Percentiles rank a stretch among this genome's conserved stretches.
phyloP scores from a whole-genome alignment of 768 basidiomycete species.

The Tylopilus sp. region DNA sequence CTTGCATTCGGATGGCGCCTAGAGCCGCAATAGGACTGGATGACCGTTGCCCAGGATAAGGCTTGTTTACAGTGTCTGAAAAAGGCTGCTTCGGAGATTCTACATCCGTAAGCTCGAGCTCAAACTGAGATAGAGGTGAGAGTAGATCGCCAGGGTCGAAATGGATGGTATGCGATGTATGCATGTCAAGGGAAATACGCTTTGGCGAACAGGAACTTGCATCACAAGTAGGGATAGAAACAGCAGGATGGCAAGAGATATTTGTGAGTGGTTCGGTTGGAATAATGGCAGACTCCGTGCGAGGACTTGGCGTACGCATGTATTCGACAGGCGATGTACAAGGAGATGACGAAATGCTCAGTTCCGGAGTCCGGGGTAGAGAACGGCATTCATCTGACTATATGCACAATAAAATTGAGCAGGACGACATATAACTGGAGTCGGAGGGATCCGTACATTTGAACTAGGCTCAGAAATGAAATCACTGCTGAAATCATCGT shows the following conservation, averaged over 20 bases:
- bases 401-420: constrained; percentile 4
- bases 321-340: constrained; percentile 12
- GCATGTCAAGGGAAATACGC: not conserved
- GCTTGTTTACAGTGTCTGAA: constrained; percentile 22
- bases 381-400: constrained; percentile 13
- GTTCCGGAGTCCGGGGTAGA: constrained; percentile 6
- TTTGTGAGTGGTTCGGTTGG: not conserved
- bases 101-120: constrained; percentile 18
- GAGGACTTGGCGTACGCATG: not conserved
- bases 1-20: not conserved
- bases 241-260: not conserved
- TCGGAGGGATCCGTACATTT: constrained; percentile 29
- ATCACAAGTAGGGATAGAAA: not conserved
- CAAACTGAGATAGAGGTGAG: constrained; percentile 26
- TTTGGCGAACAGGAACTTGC: not conserved
- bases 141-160: constrained; percentile 6
- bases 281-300: not conserved
- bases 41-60: constrained; percentile 5
- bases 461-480: constrained; percentile 11
- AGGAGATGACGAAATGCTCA: constrained; percentile 11
- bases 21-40: not conserved
- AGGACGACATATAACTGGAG: not conserved
- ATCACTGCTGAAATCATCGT: constrained; percentile 19
- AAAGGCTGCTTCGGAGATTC: constrained; percentile 19
- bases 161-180: not conserved